A percentile compares a stretch with the other conserved stretches of the same genome.
Conservation (phyloP, 345 rosid genomes). For the Dimocarpus longan region DNA sequence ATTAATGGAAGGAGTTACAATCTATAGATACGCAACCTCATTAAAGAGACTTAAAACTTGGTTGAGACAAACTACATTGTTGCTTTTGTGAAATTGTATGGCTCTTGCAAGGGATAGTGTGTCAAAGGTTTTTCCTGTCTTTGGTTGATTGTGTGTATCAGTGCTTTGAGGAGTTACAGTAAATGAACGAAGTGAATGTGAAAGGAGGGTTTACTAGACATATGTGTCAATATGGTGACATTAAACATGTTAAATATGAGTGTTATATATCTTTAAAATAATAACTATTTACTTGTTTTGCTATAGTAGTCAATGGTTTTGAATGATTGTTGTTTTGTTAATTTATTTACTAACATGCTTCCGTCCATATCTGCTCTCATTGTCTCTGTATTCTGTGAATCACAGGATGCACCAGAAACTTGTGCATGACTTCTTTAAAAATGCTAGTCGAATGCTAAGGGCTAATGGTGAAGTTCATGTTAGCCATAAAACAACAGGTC, state of each 20-base stretch:
- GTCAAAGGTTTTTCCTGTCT: neutral
- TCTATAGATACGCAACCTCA: no score
- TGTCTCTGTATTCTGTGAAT: constrained; percentile 6
- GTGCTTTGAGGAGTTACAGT: neutral
- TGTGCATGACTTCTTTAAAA: constrained; percentile 42
- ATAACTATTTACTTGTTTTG: neutral
- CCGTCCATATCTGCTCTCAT: neutral
- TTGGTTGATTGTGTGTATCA: neutral
- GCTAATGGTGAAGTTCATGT: constrained; percentile 57
- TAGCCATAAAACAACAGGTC: constrained; percentile 51
- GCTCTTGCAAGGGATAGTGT: neutral
- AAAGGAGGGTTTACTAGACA: neutral
- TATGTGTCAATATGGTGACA: neutral
- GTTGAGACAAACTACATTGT: no score
- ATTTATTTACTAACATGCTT: neutral
- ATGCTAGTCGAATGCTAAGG: constrained; percentile 47
- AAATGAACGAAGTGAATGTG: neutral
- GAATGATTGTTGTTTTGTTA: neutral
- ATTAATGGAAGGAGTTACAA: no score
- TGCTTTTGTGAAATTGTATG: neutral
- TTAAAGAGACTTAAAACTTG: no score
- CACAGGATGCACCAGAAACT: constrained; percentile 53
- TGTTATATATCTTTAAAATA: neutral
- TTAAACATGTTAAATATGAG: neutral
- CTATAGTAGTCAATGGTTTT: neutral